phyloP scores from a whole-genome alignment of 257 asterid genomes.

The Solanum pinnatisectum region DNA sequence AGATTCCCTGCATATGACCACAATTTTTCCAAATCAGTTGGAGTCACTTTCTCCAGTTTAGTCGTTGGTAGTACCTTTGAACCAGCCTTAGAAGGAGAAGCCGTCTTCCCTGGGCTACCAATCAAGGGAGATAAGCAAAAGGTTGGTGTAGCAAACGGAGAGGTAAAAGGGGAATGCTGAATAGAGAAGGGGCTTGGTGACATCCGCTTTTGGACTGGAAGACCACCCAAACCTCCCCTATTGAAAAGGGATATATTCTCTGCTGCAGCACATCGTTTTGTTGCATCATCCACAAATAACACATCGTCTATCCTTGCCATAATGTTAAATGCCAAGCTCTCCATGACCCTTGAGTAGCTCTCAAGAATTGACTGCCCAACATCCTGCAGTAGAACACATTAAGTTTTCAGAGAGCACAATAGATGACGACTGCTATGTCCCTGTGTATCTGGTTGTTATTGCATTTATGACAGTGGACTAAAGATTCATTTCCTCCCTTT shows the following conservation, averaged over 20 bases:
- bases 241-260: slow-evolving; percentile 60
- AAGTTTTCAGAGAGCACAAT: not conserved
- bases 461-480: not conserved
- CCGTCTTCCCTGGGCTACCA: slow-evolving; percentile 55
- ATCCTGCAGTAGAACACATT: slow-evolving; percentile 47
- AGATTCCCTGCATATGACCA: slow-evolving; percentile 83
- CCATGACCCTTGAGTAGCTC: slow-evolving; percentile 98
- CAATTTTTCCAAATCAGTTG: slow-evolving; percentile 60
- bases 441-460: not conserved
- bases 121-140: slow-evolving; percentile 67
- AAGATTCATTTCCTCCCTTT: not conserved
- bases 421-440: not conserved
- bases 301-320: slow-evolving; percentile 95
- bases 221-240: slow-evolving; percentile 73
- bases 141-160: slow-evolving; percentile 92
- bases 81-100: slow-evolving; percentile 41
- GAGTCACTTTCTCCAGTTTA: slow-evolving; percentile 43
- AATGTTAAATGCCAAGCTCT: slow-evolving; percentile 93
- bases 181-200: slow-evolving; percentile 93
- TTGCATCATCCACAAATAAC: slow-evolving; percentile 73
- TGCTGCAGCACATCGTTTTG: slow-evolving; percentile 53
- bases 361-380: slow-evolving; percentile 96
- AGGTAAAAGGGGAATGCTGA: slow-evolving; percentile 81
- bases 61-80: slow-evolving; percentile 16
- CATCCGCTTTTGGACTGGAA: slow-evolving; percentile 85